Evolutionary conservation across 805 yeast species (phyloP), one percentile per base, ranked within the genome.

Genomic region (Soucietia sequanensis): DNA sequence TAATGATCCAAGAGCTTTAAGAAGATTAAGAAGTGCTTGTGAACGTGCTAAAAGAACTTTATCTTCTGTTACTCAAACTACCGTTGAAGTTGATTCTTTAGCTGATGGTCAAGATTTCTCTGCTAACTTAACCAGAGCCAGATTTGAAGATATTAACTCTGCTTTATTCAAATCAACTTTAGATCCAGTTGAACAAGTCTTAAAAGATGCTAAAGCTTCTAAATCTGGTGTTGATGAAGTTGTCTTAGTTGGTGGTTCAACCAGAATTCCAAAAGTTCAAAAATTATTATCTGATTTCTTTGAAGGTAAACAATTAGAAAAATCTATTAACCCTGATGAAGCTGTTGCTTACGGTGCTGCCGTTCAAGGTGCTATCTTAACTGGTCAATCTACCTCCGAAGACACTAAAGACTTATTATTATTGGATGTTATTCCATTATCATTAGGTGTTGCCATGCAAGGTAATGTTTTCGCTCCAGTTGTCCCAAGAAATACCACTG

Each of bases 331-430:
- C 70, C 73, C 73, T 37, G 73, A 68, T 62, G 73, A 68, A 59
- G 73, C 73, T 55, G 73, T 68, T 54, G 73, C 73, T 47, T 68
- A 67, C 62, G 73, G 73, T 66, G 73, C 72, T 44, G 72, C 72
- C 43, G 73, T 67, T 41, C 73, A 68, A 56, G 73, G 72, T 67
- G 73, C 73, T 50, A 67, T 68, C 62, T 66, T 68, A 55, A 67
- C 73, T 47, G 73, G 73, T 52, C 72, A 68, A 58, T 64, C 70
- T 44, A 68, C 73, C 39, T 63, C 69, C 33, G 72, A 67, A 50
- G 72, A 68, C 56, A 68, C 73, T 62, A 67, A 68, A 59, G 73
- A 68, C 61, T 66, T 68, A 56, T 68, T 68, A 60, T 67, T 68
- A 57, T 67, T 68, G 58, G 73, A 68, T 64, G 73, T 68, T 50